Evolutionary conservation across 2,329 filamentous ascomycete genomes (phyloP), one percentile per base, ranked within the genome.

Genomic region (Diplodia intermedia): DNA sequence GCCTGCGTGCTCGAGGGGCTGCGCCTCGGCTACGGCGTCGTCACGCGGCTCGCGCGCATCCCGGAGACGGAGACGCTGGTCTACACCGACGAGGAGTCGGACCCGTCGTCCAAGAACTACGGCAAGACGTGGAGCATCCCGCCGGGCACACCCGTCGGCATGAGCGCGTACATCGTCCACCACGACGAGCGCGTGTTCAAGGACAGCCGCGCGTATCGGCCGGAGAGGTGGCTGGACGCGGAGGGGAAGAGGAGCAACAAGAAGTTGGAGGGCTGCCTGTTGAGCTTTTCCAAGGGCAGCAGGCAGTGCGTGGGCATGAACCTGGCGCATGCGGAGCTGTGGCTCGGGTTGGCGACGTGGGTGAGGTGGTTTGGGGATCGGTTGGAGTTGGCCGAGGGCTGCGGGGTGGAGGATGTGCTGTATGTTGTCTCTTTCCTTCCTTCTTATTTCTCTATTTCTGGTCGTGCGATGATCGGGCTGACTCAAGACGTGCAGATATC

Each of bases 21-120:
- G 15, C 74, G 79, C 1, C 72, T 83, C 15, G 74, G 72, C 2
- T 82, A 81, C 62, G 80, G 80, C 1, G 71, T 81, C 1, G 79
- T 77, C 14, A 78, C 78, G 4, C 72, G 80, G 43, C 76, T 66
- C 4, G 38, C 62, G 3, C 62, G 68, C 26, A 20, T 61, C 14
- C n/a, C 54, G 11, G 29, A 47, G 36, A 23, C 31, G 14, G 65
- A 56, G 1, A 23, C 70, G 11, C 67, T 71, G 38, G 50, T 50
- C 1, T 71, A 71, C 57, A 49, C 12, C 14, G 36, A 56, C 36
- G 60, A 63, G 6, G 5, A 18, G 0, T 6, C 26, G 3, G 26
- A 12, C 14, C 18, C 40, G 40, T 18, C 40, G 40, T 18, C 31
- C 31, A 33, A 33, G 31, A 33, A 43, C 18, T 18, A 15, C 40